Base-by-base conservation (phyloP, 2,329 filamentous ascomycete species). In the Bipolaris bicolor region DNA sequence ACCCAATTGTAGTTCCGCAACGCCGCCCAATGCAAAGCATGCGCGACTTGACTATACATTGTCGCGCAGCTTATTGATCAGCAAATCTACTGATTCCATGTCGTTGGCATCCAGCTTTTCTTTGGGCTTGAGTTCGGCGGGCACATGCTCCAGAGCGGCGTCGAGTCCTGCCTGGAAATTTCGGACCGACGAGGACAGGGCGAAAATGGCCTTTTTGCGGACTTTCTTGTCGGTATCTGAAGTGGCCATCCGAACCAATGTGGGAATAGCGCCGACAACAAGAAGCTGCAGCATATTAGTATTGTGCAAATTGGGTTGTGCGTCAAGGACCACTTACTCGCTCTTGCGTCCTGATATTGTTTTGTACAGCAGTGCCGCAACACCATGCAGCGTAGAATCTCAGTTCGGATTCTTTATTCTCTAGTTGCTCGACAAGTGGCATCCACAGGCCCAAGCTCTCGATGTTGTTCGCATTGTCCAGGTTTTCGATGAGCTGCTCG, bases 381-480 rank as follows among this genome's bases (percentile, higher is more conserved):
- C 92, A 97, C 91, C 92, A 97, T n/a, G 92, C 92, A 2, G 94
- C 93, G 85, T 92, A 92, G 68, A 83, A 87, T 63, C 93, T 83
- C 70, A 97, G 81, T 62, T 95, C 90, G 5, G 82, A 74, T 71
- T 95, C 89, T 10, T 84, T 82, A 69, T 88, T 83, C 48, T 83
- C 81, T 13, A 99, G 82, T 62, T 90, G 86, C 7, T 82, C 78
- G 10, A 97, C 81, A 37, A 99, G 81, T 9, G 91, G 91, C 10
- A 85, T 84, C 95, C 95, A 99, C 31, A 98, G 83, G 6, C 84
- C 84, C 18, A 97, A 80, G 26, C 85, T 85, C 64, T 88, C 88
- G 67, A 99, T 85, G 79, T 97, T 96, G 82, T 98, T 99, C 57
- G 95, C 94, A 76, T 99, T 99, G 82, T 99, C 95, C 68, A 98